Base-by-base conservation (phyloP, 1,284 basidiomycete genomes). In the Marasmius fiardii region DNA sequence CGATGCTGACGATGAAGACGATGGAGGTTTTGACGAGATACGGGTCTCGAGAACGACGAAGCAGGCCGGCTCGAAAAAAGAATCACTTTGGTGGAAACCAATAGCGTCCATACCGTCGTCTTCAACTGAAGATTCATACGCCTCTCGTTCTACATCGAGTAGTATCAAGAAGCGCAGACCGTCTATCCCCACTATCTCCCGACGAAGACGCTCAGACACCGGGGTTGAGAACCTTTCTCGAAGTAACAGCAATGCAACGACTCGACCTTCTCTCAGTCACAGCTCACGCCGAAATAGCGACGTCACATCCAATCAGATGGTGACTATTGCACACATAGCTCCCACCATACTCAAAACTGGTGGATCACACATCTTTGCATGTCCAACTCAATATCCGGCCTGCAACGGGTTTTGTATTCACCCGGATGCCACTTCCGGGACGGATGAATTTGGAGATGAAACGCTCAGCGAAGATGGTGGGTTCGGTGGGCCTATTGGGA, bases 321-420 rank as follows among this genome's bases (percentile, higher is more conserved):
- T 93, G 59, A 96, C 94, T 4, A 99, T 98, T 60, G 95, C 94
- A 12, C 90, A 93, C 47, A 95, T 99, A 60, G 90, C 95, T 0
- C 96, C 96, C 0, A 95, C 96, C 1, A 82, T 92, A 44, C 80
- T 99, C 63, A 99, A 98, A 77, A 93, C 91, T 23, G 80, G 77
- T 0, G 79, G 77, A 26, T 70, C 77, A 3, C 79, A 76, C 8
- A 78, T 81, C 54, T 73, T 16, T 7, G 47, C 47, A 12, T 33
- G 33, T 20, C 47, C 47, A n/a, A 14, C 26, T 3, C 31, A 26
- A 16, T 33, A 31, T 26, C 47, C 47, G 8, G 47, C 77, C 14
- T 70, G 69, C 59, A 70, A 67, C 26, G 69, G 68, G 44, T 62
- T 63, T 64, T 28, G 59, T 52, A 20, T 61, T 14, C 63, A 33